Evolutionary conservation across 2,329 filamentous ascomycete species (phyloP).

Genomic region (Calonectria hongkongensis): DNA sequence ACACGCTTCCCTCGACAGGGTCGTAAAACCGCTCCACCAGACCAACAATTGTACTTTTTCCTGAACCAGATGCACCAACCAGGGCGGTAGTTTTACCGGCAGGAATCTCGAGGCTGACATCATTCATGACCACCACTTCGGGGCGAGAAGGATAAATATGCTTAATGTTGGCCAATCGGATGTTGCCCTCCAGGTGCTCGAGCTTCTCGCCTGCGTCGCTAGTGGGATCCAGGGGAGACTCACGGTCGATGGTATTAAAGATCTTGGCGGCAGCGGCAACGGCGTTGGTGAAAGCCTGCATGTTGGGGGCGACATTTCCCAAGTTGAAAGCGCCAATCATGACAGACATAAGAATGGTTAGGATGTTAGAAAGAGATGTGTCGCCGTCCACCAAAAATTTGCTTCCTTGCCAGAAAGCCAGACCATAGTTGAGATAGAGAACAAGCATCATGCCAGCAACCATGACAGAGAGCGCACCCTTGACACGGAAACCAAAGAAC

Average conservation of each 20-base stretch:
- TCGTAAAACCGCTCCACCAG: constrained; percentile 96
- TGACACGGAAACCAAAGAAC: constrained; percentile 84
- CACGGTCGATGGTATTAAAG: constrained; percentile 92
- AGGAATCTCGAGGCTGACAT: constrained; percentile 86
- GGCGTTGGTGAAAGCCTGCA: constrained; percentile 89
- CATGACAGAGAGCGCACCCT: constrained; percentile 84
- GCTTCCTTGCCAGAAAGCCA: constrained; percentile 92
- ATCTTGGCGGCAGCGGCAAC: constrained; percentile 93
- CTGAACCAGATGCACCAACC: constrained; percentile 94
- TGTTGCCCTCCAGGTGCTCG: constrained; percentile 82
- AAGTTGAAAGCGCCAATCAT: constrained; percentile 96
- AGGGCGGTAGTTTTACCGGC: constrained; percentile 94
- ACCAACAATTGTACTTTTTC: constrained; percentile 95
- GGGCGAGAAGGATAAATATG: constrained; percentile 97
- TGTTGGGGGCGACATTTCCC: constrained; percentile 89
- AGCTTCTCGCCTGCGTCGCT: constrained; percentile 82
- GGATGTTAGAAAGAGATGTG: constrained; percentile 80
- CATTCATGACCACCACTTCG: constrained; percentile 91
- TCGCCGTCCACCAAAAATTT: constrained; percentile 81
- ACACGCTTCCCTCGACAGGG: constrained; percentile 86
- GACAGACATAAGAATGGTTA: constrained; percentile 92
- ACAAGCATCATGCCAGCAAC: constrained; percentile 88
- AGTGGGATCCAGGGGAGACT: constrained; percentile 88
- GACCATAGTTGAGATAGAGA: constrained; percentile 89
- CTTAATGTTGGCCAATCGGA: constrained; percentile 88